Conservation (phyloP, 2,329 filamentous ascomycete genomes). For the Xylariaceae sp. region DNA sequence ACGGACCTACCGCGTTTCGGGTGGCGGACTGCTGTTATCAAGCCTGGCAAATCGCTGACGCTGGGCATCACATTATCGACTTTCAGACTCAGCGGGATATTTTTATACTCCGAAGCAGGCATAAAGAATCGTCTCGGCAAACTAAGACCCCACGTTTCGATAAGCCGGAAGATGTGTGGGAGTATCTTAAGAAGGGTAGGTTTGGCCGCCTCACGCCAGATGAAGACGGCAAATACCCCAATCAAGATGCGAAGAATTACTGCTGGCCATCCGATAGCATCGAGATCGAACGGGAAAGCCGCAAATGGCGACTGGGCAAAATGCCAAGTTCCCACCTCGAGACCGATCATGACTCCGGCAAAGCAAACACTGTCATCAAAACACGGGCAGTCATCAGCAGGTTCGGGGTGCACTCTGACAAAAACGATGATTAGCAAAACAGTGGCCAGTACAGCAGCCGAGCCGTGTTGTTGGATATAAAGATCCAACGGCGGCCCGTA, state of each 20-base stretch:
- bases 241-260: conserved; percentile 65
- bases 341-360: conserved; percentile 80
- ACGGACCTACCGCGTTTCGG: conserved; percentile 73
- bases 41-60: conserved; percentile 77
- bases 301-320: conserved; percentile 53
- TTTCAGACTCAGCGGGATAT: conserved; percentile 64
- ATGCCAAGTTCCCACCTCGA: conserved; percentile 80
- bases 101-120: conserved; percentile 83
- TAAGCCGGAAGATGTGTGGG: conserved; percentile 79
- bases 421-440: conserved; percentile 65
- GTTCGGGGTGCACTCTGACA: conserved; percentile 88
- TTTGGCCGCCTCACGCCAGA: conserved; percentile 88
- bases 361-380: conserved; percentile 96
- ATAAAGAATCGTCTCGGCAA: conserved; percentile 88
- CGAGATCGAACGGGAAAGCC: conserved; percentile 56
- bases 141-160: conserved; percentile 73
- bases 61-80: conserved; percentile 84
- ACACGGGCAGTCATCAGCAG: conserved; percentile 93
- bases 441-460: conserved; percentile 58
- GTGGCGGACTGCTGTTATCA: conserved; percentile 76
- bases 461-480: conserved; percentile 62
- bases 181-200: conserved; percentile 69
- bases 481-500: conserved; percentile 59
- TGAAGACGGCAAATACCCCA: conserved; percentile 78
- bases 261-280: conserved; percentile 59